Evolutionary conservation across 176 grass and related monocot genomes (phyloP).

Genomic region (Zoysia pacifica): DNA sequence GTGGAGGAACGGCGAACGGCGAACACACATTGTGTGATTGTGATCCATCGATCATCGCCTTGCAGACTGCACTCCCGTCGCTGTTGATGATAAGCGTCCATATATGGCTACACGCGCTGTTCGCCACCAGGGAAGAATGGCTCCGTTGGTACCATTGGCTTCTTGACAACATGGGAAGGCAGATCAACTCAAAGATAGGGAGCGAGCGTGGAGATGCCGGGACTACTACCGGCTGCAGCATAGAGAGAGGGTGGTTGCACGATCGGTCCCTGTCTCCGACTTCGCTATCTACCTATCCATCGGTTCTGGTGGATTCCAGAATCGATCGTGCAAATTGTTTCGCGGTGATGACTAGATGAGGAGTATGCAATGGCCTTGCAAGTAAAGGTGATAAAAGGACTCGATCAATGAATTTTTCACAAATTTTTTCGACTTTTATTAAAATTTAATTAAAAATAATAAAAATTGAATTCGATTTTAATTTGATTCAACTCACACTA

Average conservation of each 20-base stretch:
- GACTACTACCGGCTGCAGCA: neutral
- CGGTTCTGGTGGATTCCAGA: constrained; percentile 13
- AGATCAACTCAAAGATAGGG: neutral
- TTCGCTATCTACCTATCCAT: neutral
- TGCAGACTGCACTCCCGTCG: neutral
- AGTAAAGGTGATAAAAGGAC: no score
- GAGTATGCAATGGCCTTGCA: neutral
- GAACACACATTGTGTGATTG: neutral
- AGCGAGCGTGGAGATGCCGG: neutral
- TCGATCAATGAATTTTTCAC: no score
- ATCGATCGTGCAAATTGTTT: neutral
- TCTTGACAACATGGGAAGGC: neutral
- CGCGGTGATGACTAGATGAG: neutral
- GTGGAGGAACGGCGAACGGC: neutral
- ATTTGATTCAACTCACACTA: no score
- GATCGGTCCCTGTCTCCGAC: constrained; percentile 16
- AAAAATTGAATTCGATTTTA: no score
- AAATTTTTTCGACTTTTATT: no score
- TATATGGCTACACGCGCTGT: neutral
- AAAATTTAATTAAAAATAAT: no score
- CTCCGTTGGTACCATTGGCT: neutral
- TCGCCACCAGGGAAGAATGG: neutral
- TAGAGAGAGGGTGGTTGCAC: neutral
- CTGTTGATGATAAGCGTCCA: neutral
- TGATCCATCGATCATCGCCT: neutral